phyloP scores from a whole-genome alignment of 495 filamentous ascomycete species.

The Trichoderma gamsii region DNA sequence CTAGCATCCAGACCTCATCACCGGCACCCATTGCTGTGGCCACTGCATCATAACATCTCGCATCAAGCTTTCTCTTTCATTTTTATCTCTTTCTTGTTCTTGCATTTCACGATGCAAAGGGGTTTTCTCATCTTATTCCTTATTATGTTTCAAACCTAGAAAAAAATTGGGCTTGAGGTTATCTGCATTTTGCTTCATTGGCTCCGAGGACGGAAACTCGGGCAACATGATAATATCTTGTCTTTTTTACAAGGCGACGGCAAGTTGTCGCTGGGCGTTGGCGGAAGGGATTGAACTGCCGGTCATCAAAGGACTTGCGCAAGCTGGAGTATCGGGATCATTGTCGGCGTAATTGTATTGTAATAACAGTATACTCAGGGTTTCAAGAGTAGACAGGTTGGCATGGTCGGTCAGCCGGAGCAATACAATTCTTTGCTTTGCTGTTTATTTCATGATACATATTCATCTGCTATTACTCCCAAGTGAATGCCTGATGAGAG shows the following conservation, averaged over 20 bases:
- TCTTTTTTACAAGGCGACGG: constrained; percentile 1
- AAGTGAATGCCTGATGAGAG: not conserved
- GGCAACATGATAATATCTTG: not conserved
- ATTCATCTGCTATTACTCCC: not conserved
- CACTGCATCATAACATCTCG: constrained; percentile 23
- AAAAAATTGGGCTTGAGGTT: constrained; percentile 8
- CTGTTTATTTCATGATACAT: not conserved
- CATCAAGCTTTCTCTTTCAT: not conserved
- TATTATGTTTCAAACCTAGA: constrained; percentile 19
- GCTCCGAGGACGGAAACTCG: not conserved
- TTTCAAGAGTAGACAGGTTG: constrained; percentile 12
- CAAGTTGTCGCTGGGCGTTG: constrained; percentile 4
- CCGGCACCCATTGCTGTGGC: constrained; percentile 35
- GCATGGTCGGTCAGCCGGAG: not conserved
- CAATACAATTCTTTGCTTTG: not conserved
- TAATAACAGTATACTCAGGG: constrained; percentile 1
- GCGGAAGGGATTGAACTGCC: not conserved
- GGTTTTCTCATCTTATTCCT: not conserved
- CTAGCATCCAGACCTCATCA: constrained; percentile 37
- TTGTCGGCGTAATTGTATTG: constrained; percentile 14
- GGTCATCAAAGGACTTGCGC: not conserved
- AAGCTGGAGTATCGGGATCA: constrained; percentile 12
- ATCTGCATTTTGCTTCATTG: not conserved
- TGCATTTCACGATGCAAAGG: too few species aligned
- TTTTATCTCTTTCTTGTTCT: not conserved